phyloP scores from a whole-genome alignment of 805 yeast genomes.

The Saccharomyces kudriavzevii region DNA sequence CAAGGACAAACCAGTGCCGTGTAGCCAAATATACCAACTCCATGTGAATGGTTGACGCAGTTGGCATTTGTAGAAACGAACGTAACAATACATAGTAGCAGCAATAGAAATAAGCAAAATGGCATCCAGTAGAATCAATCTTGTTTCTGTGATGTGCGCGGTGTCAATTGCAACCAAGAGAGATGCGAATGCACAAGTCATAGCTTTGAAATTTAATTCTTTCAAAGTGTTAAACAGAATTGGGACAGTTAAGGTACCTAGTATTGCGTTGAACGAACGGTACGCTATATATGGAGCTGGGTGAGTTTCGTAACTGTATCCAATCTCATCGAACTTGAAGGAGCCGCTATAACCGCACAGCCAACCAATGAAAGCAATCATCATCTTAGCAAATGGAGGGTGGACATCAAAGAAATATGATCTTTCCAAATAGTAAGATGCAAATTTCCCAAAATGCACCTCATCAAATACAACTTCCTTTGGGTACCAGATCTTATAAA shows the following conservation, averaged over 20 bases:
- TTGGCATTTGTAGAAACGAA: conserved; percentile 62
- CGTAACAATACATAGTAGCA: conserved; percentile 65
- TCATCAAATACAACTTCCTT: conserved; percentile 78
- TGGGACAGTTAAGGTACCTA: conserved; percentile 79
- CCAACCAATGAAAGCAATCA: conserved; percentile 86
- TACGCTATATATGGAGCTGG: conserved; percentile 81
- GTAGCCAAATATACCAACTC: conserved; percentile 84
- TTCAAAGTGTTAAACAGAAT: conserved; percentile 76
- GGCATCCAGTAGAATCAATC: conserved; percentile 87
- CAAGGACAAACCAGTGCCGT: conserved; percentile 72
- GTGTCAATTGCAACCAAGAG: conserved; percentile 74
- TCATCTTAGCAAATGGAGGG: conserved; percentile 94
- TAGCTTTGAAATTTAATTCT: conserved; percentile 70
- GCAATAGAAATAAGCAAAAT: conserved; percentile 81
- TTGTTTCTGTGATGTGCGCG: conserved; percentile 83
- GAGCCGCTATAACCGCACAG: conserved; percentile 84
- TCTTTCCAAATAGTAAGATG: conserved; percentile 76
- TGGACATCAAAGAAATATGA: conserved; percentile 94
- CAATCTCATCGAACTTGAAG: conserved; percentile 86
- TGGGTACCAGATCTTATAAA: conserved; percentile 55
- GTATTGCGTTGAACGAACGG: conserved; percentile 69
- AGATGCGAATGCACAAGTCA: conserved; percentile 72
- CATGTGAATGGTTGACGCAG: conserved; percentile 57
- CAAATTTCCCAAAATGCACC: conserved; percentile 81
- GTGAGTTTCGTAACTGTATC: conserved; percentile 68